Evolutionary conservation across 148 eudicot species (phyloP).

Genomic region (Oxyria digyna): DNA sequence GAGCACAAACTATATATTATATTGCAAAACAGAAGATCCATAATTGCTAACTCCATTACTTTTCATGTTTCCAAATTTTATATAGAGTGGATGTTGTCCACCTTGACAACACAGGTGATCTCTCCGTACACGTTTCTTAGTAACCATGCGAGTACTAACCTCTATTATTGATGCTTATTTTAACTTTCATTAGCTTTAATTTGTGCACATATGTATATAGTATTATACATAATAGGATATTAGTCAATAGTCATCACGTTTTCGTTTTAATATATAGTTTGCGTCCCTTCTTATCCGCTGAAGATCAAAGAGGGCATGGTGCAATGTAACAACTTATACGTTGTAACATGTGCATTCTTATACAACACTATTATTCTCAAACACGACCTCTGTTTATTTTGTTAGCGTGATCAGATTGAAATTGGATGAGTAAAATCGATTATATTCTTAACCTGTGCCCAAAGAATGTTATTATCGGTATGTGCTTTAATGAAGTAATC

Average conservation of each 20-base stretch:
- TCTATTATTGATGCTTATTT: conserved; percentile 3
- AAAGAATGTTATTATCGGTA: conserved; percentile 44
- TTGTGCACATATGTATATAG: not conserved
- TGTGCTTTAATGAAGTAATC: conserved; percentile 87
- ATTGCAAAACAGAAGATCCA: not conserved
- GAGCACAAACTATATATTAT: not conserved
- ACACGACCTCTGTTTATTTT: too few relatives aligned
- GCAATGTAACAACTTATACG: not conserved
- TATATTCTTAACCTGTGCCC: conserved; percentile 36
- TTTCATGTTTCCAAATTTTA: not conserved
- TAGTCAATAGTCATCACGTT: not conserved
- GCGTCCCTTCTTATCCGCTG: conserved; percentile 1
- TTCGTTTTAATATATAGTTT: not conserved
- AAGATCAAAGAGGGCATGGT: not conserved
- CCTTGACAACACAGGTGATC: conserved; percentile 2
- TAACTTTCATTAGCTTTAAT: not conserved
- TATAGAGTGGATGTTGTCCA: conserved; percentile 4
- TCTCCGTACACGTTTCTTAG: conserved; percentile 1
- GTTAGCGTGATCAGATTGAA: too few relatives aligned
- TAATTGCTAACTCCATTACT: conserved; percentile 2
- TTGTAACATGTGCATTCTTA: too few relatives aligned
- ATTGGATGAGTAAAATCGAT: too few relatives aligned
- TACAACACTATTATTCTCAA: too few relatives aligned
- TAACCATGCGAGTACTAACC: not conserved
- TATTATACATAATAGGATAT: not conserved